Conservation (phyloP, 805 yeast species). For the Metschnikowia vanudenii region DNA sequence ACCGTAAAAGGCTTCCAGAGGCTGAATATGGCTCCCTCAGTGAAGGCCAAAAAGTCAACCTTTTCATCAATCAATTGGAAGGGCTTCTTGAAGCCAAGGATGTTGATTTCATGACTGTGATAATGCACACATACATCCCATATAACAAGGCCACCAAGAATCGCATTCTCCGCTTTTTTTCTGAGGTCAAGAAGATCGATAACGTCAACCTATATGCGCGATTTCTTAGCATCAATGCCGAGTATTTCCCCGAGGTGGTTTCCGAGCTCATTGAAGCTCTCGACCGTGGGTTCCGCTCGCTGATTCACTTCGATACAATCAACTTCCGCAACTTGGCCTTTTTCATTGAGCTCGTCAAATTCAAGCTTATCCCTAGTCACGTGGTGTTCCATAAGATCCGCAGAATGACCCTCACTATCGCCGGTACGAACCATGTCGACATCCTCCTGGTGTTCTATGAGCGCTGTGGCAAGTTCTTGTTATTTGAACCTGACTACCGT, state of each 20-base stretch:
- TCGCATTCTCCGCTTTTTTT: conserved; percentile 55
- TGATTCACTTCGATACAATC: conserved; percentile 50
- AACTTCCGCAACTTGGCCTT: conserved; percentile 59
- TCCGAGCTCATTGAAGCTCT: conserved; percentile 52
- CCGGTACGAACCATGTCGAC: conserved; percentile 62
- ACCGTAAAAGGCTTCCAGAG: conserved; percentile 11
- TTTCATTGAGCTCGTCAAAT: conserved; percentile 74
- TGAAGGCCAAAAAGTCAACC: conserved; percentile 41
- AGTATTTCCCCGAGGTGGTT: conserved; percentile 47
- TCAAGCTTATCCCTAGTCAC: conserved; percentile 68
- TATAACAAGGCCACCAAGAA: conserved; percentile 73
- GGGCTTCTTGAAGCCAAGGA: conserved; percentile 45
- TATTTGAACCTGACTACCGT: conserved; percentile 54
- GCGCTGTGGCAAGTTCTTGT: conserved; percentile 63
- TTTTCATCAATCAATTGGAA: conserved; percentile 45
- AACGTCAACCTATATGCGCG: conserved; percentile 56
- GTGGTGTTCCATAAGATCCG: conserved; percentile 72
- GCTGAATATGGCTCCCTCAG: conserved; percentile 18
- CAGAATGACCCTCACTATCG: conserved; percentile 50
- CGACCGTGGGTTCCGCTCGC: conserved; percentile 61
- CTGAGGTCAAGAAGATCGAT: conserved; percentile 44
- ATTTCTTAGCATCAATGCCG: conserved; percentile 61
- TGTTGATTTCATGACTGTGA: conserved; percentile 46
- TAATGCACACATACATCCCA: conserved; percentile 50
- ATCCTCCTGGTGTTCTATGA: conserved; percentile 70